Conservation (phyloP, 2,329 filamentous ascomycete species). For the Aspergillus sp. region DNA sequence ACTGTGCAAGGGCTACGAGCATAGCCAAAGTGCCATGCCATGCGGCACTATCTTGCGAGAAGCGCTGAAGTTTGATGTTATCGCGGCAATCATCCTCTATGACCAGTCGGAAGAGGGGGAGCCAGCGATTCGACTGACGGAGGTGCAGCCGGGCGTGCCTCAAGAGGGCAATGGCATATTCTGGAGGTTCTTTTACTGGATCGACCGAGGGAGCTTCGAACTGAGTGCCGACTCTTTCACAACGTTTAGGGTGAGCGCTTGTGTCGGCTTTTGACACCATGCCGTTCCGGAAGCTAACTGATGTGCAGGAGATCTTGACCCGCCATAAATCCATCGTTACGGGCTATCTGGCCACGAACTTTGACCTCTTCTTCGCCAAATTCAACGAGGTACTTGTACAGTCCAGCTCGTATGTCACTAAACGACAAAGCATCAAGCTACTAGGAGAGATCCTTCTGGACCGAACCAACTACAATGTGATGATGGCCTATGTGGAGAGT, state of each 20-base stretch:
- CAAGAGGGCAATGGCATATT: slow-evolving; percentile 85
- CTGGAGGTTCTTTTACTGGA: slow-evolving; percentile 97
- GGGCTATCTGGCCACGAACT: slow-evolving; percentile 84
- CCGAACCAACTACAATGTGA: slow-evolving; percentile 94
- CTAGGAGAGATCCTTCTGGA: slow-evolving; percentile 93
- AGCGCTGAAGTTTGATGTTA: slow-evolving; percentile 85
- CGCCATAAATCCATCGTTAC: slow-evolving; percentile 91
- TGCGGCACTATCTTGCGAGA: slow-evolving; percentile 89
- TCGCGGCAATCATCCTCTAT: slow-evolving; percentile 88
- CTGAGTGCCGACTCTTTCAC: slow-evolving; percentile 97
- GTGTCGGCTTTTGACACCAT: not conserved
- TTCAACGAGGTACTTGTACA: slow-evolving; percentile 88
- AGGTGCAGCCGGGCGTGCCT: slow-evolving; percentile 72
- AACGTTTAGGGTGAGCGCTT: slow-evolving; percentile 76
- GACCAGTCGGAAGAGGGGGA: slow-evolving; percentile 79
- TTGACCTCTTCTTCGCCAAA: slow-evolving; percentile 86
- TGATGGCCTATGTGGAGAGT: slow-evolving; percentile 94
- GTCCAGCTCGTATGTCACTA: slow-evolving; percentile 95
- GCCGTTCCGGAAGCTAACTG: slow-evolving; percentile 12
- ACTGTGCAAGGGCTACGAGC: slow-evolving; percentile 84
- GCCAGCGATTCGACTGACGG: slow-evolving; percentile 72
- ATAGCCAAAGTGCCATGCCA: slow-evolving; percentile 86
- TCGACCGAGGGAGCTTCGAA: slow-evolving; percentile 94
- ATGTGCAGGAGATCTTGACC: slow-evolving; percentile 80
- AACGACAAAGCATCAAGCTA: slow-evolving; percentile 95